These are phyloP conservation scores for Backusella circina DNA, from an alignment of 192 early-diverging fungal species.

Conservation along the genomic window DNA sequence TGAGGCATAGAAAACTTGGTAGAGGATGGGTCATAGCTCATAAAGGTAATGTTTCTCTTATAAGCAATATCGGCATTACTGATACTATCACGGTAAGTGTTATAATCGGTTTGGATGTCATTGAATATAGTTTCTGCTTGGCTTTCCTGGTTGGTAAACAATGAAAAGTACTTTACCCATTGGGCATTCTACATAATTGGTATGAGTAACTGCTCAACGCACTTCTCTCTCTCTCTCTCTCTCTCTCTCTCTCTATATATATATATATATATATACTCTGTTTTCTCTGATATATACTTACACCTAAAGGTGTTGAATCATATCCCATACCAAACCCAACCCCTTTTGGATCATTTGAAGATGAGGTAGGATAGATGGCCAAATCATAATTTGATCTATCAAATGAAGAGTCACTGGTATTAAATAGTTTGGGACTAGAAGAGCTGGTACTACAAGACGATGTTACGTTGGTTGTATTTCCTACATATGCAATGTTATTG, in stretches of 20 bases:
- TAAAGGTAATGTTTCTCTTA: slow-evolving; percentile 37
- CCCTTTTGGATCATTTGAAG: slow-evolving; percentile 18
- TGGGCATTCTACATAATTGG: slow-evolving; percentile 21
- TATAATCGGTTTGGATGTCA: slow-evolving; percentile 29
- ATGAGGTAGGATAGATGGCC: slow-evolving; percentile 14
- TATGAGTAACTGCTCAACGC: background rate
- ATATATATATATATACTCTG: too few relatives aligned
- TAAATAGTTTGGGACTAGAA: background rate
- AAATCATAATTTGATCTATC: slow-evolving; percentile 14
- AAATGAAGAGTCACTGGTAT: background rate
- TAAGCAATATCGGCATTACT: background rate
- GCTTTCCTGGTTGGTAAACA: slow-evolving; percentile 37
- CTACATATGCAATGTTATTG: slow-evolving; percentile 23
- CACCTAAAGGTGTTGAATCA: slow-evolving; percentile 8
- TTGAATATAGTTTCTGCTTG: slow-evolving; percentile 24
- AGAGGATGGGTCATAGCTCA: slow-evolving; percentile 32
- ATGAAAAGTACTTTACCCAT: slow-evolving; percentile 36
- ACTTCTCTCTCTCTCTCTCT: background rate
- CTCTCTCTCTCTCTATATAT: background rate
- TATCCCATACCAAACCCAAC: slow-evolving; percentile 21
- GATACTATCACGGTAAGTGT: slow-evolving; percentile 10
- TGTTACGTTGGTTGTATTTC: slow-evolving; percentile 28
- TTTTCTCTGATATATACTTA: slow-evolving; percentile 7
- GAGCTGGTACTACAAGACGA: slow-evolving; percentile 35
- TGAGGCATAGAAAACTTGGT: slow-evolving; percentile 25